phyloP scores from a whole-genome alignment of 1,284 basidiomycete genomes.

The Melampsora occidentalis region DNA sequence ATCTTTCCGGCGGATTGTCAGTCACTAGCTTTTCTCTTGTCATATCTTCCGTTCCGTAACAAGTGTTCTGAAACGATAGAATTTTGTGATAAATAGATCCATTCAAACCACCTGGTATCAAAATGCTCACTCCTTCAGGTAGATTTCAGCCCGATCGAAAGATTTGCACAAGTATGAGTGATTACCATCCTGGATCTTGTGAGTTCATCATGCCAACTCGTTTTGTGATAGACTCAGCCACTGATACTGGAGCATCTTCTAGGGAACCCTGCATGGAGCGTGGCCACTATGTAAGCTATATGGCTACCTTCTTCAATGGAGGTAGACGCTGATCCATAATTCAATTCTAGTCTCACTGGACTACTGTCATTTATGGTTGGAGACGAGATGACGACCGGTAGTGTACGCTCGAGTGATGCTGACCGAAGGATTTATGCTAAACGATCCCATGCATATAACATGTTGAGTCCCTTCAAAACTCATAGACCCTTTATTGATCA shows the following conservation, averaged over 20 bases:
- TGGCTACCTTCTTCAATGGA: not conserved
- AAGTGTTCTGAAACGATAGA: not conserved
- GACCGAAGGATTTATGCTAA: conserved; percentile 75
- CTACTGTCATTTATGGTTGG: conserved; percentile 92
- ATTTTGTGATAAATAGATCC: conserved; percentile 11
- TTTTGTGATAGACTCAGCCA: conserved; percentile 38
- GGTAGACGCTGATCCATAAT: not conserved
- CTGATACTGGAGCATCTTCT: conserved; percentile 51
- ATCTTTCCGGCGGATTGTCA: conserved; percentile 88
- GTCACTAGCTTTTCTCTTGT: conserved; percentile 52
- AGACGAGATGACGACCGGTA: conserved; percentile 94
- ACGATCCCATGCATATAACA: conserved; percentile 80
- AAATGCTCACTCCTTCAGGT: conserved; percentile 93
- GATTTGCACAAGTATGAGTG: conserved; percentile 95
- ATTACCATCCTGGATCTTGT: conserved; percentile 84
- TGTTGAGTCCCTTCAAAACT: conserved; percentile 53
- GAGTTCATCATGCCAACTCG: conserved; percentile 54
- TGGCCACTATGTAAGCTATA: conserved; percentile 70
- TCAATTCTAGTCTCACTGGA: conserved; percentile 71
- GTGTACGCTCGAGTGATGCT: conserved; percentile 72
- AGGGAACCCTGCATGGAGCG: conserved; percentile 93
- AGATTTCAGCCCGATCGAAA: conserved; percentile 88
- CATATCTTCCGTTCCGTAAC: not conserved
- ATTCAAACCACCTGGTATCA: conserved; percentile 72
- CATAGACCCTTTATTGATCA: not conserved